Evolutionary conservation across 1,284 basidiomycete genomes (phyloP).

Genomic region (Naganishia sp.): DNA sequence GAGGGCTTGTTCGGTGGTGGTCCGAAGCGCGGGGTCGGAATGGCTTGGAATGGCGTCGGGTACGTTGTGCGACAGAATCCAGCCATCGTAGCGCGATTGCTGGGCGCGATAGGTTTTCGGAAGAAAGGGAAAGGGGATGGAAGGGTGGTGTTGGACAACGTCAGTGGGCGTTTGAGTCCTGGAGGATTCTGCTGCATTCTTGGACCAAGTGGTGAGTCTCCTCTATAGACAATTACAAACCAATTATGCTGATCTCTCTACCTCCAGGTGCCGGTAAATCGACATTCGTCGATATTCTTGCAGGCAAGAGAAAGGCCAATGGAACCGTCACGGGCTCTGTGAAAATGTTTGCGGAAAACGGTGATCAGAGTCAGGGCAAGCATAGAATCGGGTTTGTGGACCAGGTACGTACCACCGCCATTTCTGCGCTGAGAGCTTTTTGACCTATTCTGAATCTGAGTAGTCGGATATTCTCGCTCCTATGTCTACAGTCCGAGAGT

Average conservation of each 20-base stretch:
- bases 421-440: neutral
- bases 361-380: slow-evolving; percentile 41
- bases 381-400: slow-evolving; percentile 78
- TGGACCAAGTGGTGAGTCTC: slow-evolving; percentile 70
- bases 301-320: slow-evolving; percentile 68
- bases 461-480: slow-evolving; percentile 75
- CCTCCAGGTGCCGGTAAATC: slow-evolving; percentile 70
- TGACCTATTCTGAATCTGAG: slow-evolving; percentile 1
- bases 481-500: slow-evolving; percentile 77
- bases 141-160: slow-evolving; percentile 69
- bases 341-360: slow-evolving; percentile 55
- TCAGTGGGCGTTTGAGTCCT: slow-evolving; percentile 69
- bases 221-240: neutral
- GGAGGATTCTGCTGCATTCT: slow-evolving; percentile 84
- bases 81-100: no score
- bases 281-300: slow-evolving; percentile 79
- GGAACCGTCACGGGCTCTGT: slow-evolving; percentile 61
- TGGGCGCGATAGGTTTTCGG: neutral
- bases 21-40: slow-evolving; percentile 59
- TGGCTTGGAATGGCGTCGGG: slow-evolving; percentile 70
- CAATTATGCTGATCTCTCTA: neutral
- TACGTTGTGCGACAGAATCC: slow-evolving; percentile 56
- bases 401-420: slow-evolving; percentile 55
- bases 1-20: slow-evolving; percentile 37
- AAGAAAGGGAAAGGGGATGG: slow-evolving; percentile 48